phyloP scores from a whole-genome alignment of 179 eudicot genomes.

The Beta corolliflora region DNA sequence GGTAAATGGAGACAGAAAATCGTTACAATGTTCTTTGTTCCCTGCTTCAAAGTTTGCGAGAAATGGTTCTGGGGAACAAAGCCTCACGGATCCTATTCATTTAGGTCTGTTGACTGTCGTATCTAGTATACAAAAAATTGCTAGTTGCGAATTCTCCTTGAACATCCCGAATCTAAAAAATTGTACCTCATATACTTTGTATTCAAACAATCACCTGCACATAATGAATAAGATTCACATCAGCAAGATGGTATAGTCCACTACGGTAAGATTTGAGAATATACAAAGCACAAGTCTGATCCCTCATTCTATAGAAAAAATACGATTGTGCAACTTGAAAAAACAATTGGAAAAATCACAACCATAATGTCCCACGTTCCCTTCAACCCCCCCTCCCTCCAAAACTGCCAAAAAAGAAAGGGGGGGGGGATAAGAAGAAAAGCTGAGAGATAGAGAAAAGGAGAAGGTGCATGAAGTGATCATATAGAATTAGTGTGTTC shows the following conservation, averaged over 20 bases:
- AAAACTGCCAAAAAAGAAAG: background rate
- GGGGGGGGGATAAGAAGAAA: background rate
- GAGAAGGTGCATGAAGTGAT: background rate
- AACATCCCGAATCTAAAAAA: constrained; percentile 22
- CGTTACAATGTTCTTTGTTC: constrained; percentile 19
- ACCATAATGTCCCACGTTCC: too few relatives aligned
- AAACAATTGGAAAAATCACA: too few relatives aligned
- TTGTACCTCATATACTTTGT: constrained; percentile 9
- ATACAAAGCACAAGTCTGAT: too few relatives aligned
- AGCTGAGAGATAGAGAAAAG: background rate
- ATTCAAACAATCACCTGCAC: constrained; percentile 28
- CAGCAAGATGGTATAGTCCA: background rate
- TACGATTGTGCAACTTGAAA: too few relatives aligned
- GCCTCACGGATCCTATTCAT: constrained; percentile 4
- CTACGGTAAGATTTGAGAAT: too few relatives aligned
- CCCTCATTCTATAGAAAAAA: too few relatives aligned
- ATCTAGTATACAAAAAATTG: constrained; percentile 24
- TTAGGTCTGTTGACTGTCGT: background rate
- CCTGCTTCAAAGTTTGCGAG: constrained; percentile 7
- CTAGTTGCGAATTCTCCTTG: constrained; percentile 10
- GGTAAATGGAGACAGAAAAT: constrained; percentile 1
- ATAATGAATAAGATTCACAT: background rate
- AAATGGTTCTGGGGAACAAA: constrained; percentile 2
- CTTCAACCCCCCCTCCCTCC: background rate
- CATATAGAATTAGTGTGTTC: background rate